These are phyloP conservation scores for Penicillium palitans DNA, from an alignment of 2,329 filamentous ascomycete species.

Conservation along the genomic window DNA sequence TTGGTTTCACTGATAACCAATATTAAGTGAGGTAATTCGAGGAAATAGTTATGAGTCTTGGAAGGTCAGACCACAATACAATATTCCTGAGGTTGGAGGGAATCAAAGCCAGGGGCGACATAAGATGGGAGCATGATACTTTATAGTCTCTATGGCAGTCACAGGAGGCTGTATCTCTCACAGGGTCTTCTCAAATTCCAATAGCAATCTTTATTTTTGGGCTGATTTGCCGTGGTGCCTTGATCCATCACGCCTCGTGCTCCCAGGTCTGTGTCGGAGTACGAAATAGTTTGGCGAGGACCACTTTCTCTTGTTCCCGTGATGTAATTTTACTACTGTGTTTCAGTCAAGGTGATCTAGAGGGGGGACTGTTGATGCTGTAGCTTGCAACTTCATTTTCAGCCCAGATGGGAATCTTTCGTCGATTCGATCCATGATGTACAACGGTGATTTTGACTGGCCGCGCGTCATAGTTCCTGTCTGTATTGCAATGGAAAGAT, in stretches of 20 bases:
- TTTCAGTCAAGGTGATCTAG: background rate
- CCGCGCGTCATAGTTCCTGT: conserved; percentile 25
- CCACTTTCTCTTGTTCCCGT: background rate
- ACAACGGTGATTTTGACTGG: conserved; percentile 17
- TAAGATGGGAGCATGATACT: conserved; percentile 4
- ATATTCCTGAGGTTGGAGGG: conserved; percentile 7
- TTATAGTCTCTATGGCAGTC: conserved; percentile 14
- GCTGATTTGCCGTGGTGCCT: conserved; percentile 14
- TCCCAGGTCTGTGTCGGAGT: conserved; percentile 13
- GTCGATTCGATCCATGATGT: conserved; percentile 13
- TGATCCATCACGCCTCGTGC: conserved; percentile 19
- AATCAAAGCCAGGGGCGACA: conserved; percentile 5
- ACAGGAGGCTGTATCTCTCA: background rate
- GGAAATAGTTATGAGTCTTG: background rate
- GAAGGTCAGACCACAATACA: background rate
- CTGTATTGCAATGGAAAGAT: conserved; percentile 12
- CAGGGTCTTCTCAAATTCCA: conserved; percentile 4
- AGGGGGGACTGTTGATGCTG: background rate
- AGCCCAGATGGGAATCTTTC: conserved; percentile 15
- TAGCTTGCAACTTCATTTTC: conserved; percentile 11
- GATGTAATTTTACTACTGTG: background rate
- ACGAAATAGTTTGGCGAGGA: conserved; percentile 14
- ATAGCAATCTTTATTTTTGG: conserved; percentile 17
- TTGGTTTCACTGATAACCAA: background rate
- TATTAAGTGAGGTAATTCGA: background rate